phyloP scores from a whole-genome alignment of 129 eudicot genomes.

The Helianthus tuberosus region DNA sequence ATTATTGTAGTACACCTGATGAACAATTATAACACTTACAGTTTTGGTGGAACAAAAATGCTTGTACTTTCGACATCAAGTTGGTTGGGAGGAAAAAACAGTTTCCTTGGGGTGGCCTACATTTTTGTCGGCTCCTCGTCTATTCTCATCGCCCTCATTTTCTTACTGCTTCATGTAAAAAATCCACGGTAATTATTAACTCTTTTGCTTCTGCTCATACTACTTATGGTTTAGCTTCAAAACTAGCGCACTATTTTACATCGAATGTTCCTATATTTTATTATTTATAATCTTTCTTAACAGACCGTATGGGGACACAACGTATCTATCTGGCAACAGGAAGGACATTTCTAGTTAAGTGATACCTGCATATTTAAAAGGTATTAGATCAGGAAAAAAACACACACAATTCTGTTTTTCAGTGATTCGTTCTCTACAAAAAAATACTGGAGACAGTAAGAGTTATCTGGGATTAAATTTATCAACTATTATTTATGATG shows the following conservation, averaged over 20 bases:
- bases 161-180: slow-evolving; percentile 75
- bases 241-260: background rate
- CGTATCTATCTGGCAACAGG: slow-evolving; percentile 55
- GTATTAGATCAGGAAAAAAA: background rate
- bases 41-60: slow-evolving; percentile 76
- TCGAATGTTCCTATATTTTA: slow-evolving; percentile 3
- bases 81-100: slow-evolving; percentile 90
- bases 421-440: slow-evolving; percentile 6
- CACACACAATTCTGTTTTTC: background rate
- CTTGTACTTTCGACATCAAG: slow-evolving; percentile 84
- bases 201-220: background rate
- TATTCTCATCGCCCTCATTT: slow-evolving; percentile 59
- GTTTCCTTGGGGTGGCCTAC: slow-evolving; percentile 79
- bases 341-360: slow-evolving; percentile 54
- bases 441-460: background rate
- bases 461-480: background rate
- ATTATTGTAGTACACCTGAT: slow-evolving; percentile 47
- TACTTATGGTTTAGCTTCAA: too few relatives aligned
- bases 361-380: slow-evolving; percentile 25
- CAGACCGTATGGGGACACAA: slow-evolving; percentile 63
- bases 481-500: slow-evolving; percentile 2
- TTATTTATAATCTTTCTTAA: slow-evolving; percentile 9
- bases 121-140: slow-evolving; percentile 61
- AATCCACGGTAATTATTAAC: slow-evolving; percentile 56
- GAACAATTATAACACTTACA: slow-evolving; percentile 88